phyloP scores from a whole-genome alignment of 345 rosid genomes.

The Dipteronia sinensis region DNA sequence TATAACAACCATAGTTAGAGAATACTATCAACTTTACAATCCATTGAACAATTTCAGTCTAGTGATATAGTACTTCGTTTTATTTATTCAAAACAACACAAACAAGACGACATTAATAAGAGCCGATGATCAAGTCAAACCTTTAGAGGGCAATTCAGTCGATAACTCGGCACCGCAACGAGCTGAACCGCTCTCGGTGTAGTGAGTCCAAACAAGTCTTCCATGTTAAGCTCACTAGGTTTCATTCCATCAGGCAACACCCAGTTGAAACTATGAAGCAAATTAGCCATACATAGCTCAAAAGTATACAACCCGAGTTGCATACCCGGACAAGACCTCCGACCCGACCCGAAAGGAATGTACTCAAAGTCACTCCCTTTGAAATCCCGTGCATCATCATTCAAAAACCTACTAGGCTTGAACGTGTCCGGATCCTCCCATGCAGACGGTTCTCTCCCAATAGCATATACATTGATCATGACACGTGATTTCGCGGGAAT shows the following conservation, averaged over 20 bases:
- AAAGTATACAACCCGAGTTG: constrained; percentile 70
- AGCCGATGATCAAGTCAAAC: background rate
- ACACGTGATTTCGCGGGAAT: constrained; percentile 59
- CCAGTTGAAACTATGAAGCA: constrained; percentile 78
- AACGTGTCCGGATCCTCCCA: constrained; percentile 68
- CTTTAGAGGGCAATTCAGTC: constrained; percentile 40
- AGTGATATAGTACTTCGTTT: too few relatives aligned
- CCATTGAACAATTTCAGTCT: too few relatives aligned
- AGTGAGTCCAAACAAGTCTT: constrained; percentile 76
- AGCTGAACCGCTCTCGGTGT: constrained; percentile 72
- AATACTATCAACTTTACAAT: too few relatives aligned
- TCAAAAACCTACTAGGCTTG: constrained; percentile 58
- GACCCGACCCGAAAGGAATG: constrained; percentile 79
- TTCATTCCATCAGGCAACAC: constrained; percentile 65
- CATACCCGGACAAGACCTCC: constrained; percentile 87
- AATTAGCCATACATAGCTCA: constrained; percentile 60
- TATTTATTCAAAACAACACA: too few relatives aligned
- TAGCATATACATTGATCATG: constrained; percentile 68
- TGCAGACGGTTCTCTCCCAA: constrained; percentile 53
- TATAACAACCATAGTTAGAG: too few relatives aligned
- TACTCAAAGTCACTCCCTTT: constrained; percentile 64
- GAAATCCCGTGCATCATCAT: constrained; percentile 51
- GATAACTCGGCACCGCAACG: constrained; percentile 53
- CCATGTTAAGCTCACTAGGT: constrained; percentile 61
- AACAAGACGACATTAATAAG: background rate